These are phyloP conservation scores for Paraconiothyrium sp. DNA, from an alignment of 2,329 filamentous ascomycete genomes.

Conservation along the genomic window DNA sequence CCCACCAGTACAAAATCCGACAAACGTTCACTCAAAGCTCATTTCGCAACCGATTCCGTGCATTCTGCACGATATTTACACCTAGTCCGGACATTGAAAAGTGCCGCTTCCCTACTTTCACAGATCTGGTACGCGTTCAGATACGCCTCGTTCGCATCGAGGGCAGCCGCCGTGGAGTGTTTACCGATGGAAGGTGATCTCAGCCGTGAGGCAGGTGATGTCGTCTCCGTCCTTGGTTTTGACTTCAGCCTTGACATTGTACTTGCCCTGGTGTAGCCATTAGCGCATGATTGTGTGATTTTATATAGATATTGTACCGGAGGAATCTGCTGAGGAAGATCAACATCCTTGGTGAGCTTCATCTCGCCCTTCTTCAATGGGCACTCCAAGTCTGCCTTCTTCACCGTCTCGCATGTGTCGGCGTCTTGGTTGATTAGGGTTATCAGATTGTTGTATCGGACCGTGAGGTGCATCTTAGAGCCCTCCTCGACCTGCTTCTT, in stretches of 20 bases:
- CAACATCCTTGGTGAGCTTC: constrained; percentile 79
- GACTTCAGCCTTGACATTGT: constrained; percentile 88
- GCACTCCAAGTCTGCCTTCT: constrained; percentile 88
- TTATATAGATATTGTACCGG: constrained; percentile 71
- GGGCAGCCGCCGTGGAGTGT: constrained; percentile 24
- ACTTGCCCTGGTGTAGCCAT: constrained; percentile 73
- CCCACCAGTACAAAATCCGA: neutral
- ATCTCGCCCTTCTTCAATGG: constrained; percentile 83
- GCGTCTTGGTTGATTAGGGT: constrained; percentile 81
- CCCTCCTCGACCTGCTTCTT: constrained; percentile 77
- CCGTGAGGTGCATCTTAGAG: constrained; percentile 81
- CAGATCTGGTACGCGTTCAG: constrained; percentile 29
- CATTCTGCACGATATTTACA: constrained; percentile 46
- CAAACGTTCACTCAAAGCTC: constrained; percentile 36
- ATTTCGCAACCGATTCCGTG: constrained; percentile 43
- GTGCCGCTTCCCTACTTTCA: constrained; percentile 43
- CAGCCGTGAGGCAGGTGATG: constrained; percentile 87
- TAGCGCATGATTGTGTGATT: neutral
- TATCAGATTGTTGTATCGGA: constrained; percentile 97
- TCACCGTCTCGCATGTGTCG: constrained; percentile 88
- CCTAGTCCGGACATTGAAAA: constrained; percentile 47
- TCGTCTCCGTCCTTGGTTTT: constrained; percentile 75
- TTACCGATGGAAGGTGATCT: constrained; percentile 67
- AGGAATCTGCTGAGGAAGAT: constrained; percentile 86
- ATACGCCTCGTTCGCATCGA: constrained; percentile 19